Evolutionary conservation across 1,139 yeast species (phyloP), one percentile per base, ranked within the genome.

Genomic region (Casaregolazyma lundiana): DNA sequence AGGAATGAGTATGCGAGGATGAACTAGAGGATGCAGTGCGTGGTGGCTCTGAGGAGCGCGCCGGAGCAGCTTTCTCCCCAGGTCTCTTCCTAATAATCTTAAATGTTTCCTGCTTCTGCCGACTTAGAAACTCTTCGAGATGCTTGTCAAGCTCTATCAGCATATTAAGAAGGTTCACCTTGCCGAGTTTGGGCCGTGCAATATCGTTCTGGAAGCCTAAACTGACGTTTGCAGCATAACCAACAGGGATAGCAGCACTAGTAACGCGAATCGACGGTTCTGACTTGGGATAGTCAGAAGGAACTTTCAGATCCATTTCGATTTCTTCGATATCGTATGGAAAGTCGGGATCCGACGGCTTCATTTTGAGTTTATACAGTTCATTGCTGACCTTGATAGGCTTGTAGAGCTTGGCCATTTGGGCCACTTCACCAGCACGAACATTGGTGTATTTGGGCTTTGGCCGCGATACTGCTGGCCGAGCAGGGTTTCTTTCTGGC

Each of bases 291-390:
- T 81, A 84, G 22, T 65, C 66, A 1, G 61, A 56, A 0, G 92
- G 89, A 3, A 84, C 68, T 42, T 72, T 66, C 41, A 84, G 62
- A 45, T 77, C 74, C 29, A 84, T 57, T 43, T 75, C 70, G 47
- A 84, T 67, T 16, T 61, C 56, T 6, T 72, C 74, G 24, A 84
- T 63, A 49, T 81, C 87, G 58, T 73, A 84, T 0, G 90, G 85
- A 59, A 84, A 84, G 36, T 83, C 86, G 0, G 90, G 90, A 59
- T 83, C 92, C 0, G 83, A 72, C 0, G 92, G 90, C 17, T 57
- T 53, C 44, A 75, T 38, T 11, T 56, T 37, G 6, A 68, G 35
- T 4, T 47, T 37, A 41, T 51, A 58, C 9, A 50, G 16, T 40
- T 39, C 39, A 18, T 35, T 37, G 15, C 22, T 18, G 34, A 37